Base-by-base conservation (phyloP, 1,139 yeast genomes). In the Pichia kudriavzevii region DNA sequence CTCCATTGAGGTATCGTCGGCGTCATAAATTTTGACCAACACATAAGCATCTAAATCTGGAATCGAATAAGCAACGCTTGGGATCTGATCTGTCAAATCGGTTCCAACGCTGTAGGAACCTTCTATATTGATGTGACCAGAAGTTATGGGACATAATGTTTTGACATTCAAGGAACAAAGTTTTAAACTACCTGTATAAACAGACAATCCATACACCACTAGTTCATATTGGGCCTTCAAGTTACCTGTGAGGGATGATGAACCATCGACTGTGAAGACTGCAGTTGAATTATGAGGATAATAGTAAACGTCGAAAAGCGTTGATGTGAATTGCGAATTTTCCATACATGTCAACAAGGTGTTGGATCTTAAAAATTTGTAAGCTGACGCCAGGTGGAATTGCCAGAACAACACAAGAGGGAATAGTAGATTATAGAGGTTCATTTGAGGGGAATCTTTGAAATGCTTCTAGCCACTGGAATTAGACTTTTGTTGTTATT, bases 11-110 rank as follows among this genome's bases (percentile, higher is more conserved):
- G 58, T 49, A 33, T 72, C 72, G 35, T 64, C 61, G 10, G 62
- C 55, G 29, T 72, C 61, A 54, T 72, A 78, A 14, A 82, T 79
- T 11, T 72, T 57, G 24, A 93, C 93, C 47, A 79, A 66, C 28
- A 88, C 95, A 45, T 84, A 72, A 6, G 96, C 99, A 55, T 91
- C 99, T 46, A 91, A 66, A 60, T 91, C 95, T 1, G 99, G 99
- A 35, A 91, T 72, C 2, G 93, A 78, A 59, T 75, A 91, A 3
- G 95, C 95, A 22, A 91, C 66, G 7, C 78, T 72, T 0, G 98
- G 98, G 40, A 91, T 71, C 41, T 69, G 58, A 10, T 60, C 53
- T 2, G 73, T 61, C 39, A 79, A 58, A 32, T 60, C 58, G 8
- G 52, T 42, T 20, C 65, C 48, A 20, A 88, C 51, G 10, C 54